Conservation (phyloP, 2,329 filamentous ascomycete species). For the Coniochaeta hoffmannii region DNA sequence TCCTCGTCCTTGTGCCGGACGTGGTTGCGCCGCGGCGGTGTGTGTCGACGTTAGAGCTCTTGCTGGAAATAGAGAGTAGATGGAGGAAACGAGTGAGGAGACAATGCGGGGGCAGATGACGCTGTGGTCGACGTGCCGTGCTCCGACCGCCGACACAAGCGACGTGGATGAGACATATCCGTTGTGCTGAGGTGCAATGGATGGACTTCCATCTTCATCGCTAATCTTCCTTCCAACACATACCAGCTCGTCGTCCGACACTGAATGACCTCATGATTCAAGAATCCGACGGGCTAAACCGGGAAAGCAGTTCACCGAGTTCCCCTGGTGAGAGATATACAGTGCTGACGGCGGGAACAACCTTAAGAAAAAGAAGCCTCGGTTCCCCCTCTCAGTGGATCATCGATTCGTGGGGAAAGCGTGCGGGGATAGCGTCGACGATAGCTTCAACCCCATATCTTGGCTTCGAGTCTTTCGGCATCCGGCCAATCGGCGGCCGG, state of each 20-base stretch:
- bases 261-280: not conserved
- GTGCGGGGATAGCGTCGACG: slow-evolving; percentile 3
- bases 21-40: not conserved
- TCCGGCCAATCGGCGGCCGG: not conserved
- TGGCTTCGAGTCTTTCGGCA: not conserved
- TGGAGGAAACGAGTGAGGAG: not conserved
- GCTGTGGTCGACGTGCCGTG: not conserved
- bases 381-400: not conserved
- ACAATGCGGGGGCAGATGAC: not conserved
- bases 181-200: too few relatives aligned
- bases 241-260: too few relatives aligned
- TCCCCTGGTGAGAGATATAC: too few relatives aligned
- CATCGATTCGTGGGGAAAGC: not conserved
- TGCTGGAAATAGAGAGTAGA: not conserved
- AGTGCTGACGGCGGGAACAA: not conserved
- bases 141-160: not conserved
- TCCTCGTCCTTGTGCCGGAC: not conserved
- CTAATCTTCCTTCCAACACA: too few relatives aligned
- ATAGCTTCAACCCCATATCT: not conserved
- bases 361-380: not conserved
- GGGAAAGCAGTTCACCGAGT: not conserved
- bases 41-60: not conserved
- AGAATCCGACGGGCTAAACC: not conserved
- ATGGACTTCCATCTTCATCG: too few relatives aligned
- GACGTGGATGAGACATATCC: not conserved